These are phyloP conservation scores for Hymenoscyphus scutula DNA, from an alignment of 2,329 filamentous ascomycete genomes.

Conservation along the genomic window DNA sequence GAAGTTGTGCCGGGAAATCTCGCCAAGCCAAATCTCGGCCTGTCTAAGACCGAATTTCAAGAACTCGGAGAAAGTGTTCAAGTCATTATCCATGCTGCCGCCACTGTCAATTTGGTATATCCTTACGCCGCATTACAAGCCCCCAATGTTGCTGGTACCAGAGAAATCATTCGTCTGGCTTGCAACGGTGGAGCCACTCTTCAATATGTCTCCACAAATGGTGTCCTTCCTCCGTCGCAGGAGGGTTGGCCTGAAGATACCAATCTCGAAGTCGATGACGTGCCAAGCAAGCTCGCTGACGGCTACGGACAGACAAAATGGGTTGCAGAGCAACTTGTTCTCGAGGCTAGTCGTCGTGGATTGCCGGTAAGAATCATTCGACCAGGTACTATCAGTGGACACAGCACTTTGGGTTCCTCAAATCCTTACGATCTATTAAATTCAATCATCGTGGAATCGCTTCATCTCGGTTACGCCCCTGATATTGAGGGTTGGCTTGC, in stretches of 20 bases:
- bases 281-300: conserved; percentile 68
- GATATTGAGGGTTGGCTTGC: conserved; percentile 72
- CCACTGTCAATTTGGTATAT: conserved; percentile 78
- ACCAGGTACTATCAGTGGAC: conserved; percentile 78
- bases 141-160: conserved; percentile 76
- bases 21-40: conserved; percentile 64
- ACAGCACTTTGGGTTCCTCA: conserved; percentile 70
- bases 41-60: conserved; percentile 63
- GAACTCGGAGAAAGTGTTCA: conserved; percentile 63
- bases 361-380: conserved; percentile 73
- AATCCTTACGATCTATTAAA: conserved; percentile 78
- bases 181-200: conserved; percentile 66
- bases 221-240: conserved; percentile 68
- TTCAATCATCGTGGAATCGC: conserved; percentile 72
- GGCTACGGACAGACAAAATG: conserved; percentile 93
- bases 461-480: conserved; percentile 68
- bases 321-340: conserved; percentile 65
- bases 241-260: conserved; percentile 70
- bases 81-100: conserved; percentile 74
- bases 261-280: conserved; percentile 64
- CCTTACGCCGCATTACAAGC: conserved; percentile 73
- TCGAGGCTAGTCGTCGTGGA: conserved; percentile 75
- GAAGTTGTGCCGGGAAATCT: conserved; percentile 74
- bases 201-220: conserved; percentile 78
- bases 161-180: conserved; percentile 71